Percentiles rank a stretch among this genome's conserved stretches.
Evolutionary conservation across 352 stramenopile species (phyloP).

Genomic region (Pythium monospermum): DNA sequence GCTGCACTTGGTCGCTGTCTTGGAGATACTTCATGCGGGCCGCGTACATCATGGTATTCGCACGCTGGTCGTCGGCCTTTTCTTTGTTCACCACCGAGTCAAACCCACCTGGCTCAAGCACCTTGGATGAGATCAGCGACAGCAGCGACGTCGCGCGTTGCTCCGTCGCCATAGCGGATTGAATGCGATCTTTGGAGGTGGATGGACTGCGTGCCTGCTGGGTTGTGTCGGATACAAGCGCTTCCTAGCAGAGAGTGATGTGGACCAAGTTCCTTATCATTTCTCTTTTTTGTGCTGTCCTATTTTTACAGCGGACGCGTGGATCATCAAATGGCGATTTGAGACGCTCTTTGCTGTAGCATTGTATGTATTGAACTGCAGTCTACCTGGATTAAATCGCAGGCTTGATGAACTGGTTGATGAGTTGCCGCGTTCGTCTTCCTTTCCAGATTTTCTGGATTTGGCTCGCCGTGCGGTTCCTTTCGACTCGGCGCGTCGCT

Average conservation of each 20-base stretch:
- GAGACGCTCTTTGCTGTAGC: too few species aligned
- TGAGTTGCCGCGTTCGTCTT: conserved; percentile 37
- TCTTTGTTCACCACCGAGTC: conserved; percentile 1
- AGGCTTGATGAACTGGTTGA: conserved; percentile 40
- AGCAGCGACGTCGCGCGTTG: conserved; percentile 24
- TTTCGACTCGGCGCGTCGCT: conserved; percentile 25
- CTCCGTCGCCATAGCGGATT: conserved; percentile 4
- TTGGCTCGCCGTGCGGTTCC: conserved; percentile 27
- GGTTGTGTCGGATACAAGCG: too few species aligned
- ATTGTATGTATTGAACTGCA: too few species aligned
- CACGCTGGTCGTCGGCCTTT: conserved; percentile 39
- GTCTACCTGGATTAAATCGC: conserved; percentile 18
- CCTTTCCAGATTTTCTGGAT: conserved; percentile 67
- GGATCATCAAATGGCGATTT: too few species aligned
- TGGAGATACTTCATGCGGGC: conserved; percentile 75
- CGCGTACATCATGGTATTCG: conserved; percentile 72
- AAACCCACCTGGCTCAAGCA: conserved; percentile 21
- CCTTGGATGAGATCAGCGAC: conserved; percentile 28
- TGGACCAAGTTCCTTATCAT: too few species aligned
- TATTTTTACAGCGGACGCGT: too few species aligned
- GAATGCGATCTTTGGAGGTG: background rate
- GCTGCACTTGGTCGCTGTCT: conserved; percentile 35
- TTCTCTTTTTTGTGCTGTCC: too few species aligned
- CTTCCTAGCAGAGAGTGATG: too few species aligned
- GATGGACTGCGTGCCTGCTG: background rate